A percentile compares a stretch with the other conserved stretches of the same genome.
phyloP scores from a whole-genome alignment of 2,329 filamentous ascomycete genomes.

The Ilyonectria destructans region DNA sequence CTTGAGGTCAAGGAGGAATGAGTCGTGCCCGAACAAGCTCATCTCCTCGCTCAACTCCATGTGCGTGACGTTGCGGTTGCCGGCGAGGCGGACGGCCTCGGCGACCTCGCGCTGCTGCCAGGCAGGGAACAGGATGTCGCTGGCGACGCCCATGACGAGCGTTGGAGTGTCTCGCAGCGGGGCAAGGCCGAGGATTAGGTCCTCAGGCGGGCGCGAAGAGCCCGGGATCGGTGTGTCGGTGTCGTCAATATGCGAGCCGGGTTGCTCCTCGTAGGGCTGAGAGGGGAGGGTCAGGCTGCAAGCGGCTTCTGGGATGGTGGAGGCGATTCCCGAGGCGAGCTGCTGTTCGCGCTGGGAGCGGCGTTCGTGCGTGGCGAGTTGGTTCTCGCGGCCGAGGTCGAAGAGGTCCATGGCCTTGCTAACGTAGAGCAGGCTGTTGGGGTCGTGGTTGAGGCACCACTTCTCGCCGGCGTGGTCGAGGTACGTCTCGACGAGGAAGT shows the following conservation, averaged over 20 bases:
- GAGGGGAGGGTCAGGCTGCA: slow-evolving; percentile 90
- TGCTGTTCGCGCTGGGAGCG: slow-evolving; percentile 74
- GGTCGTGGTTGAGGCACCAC: slow-evolving; percentile 96
- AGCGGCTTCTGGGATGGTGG: slow-evolving; percentile 57
- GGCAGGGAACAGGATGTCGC: slow-evolving; percentile 95
- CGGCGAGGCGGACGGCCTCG: slow-evolving; percentile 82
- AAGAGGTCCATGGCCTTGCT: slow-evolving; percentile 99
- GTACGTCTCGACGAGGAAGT: slow-evolving; percentile 98
- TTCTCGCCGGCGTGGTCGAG: slow-evolving; percentile 98
- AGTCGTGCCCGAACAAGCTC: slow-evolving; percentile 96
- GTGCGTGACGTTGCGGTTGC: slow-evolving; percentile 88
- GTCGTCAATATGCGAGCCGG: slow-evolving; percentile 60
- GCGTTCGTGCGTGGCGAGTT: slow-evolving; percentile 74
- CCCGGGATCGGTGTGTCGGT: slow-evolving; percentile 42
- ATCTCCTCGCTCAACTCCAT: slow-evolving; percentile 94
- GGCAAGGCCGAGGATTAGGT: slow-evolving; percentile 84
- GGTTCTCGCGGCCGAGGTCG: slow-evolving; percentile 84
- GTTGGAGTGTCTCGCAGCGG: slow-evolving; percentile 83
- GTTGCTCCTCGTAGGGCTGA: slow-evolving; percentile 89
- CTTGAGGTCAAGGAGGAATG: slow-evolving; percentile 92
- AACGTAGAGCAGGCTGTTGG: slow-evolving; percentile 95
- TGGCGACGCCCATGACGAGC: slow-evolving; percentile 93
- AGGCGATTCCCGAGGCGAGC: slow-evolving; percentile 69
- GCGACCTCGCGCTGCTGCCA: slow-evolving; percentile 98
- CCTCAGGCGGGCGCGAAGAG: slow-evolving; percentile 77